Percentiles rank a stretch among this genome's conserved stretches.
Conservation (phyloP, 257 asterid genomes). For the Perilla frutescens region DNA sequence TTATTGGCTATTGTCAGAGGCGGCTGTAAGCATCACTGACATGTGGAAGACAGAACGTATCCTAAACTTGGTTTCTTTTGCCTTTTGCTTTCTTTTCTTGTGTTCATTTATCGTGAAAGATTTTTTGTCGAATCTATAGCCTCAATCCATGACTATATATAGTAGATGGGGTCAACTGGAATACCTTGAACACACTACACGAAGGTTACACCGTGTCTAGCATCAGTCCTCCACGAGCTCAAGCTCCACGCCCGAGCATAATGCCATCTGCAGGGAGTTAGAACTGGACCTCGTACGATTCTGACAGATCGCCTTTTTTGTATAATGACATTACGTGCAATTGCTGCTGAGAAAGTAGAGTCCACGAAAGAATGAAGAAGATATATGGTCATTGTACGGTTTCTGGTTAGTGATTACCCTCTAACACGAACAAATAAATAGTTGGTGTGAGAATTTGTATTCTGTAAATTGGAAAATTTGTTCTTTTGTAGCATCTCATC, state of each 20-base stretch:
- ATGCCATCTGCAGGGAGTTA: constrained; percentile 44
- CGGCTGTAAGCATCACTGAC: constrained; percentile 65
- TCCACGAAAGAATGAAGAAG: constrained; percentile 13
- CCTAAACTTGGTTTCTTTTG: constrained; percentile 37
- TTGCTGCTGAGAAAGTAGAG: constrained; percentile 16
- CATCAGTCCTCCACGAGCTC: constrained; percentile 52
- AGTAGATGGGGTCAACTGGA: constrained; percentile 47
- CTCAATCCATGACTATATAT: constrained; percentile 46
- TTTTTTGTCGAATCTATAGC: neutral
- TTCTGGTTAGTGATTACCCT: constrained; percentile 29
- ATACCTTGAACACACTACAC: constrained; percentile 47
- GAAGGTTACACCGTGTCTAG: constrained; percentile 44
- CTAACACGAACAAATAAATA: constrained; percentile 38
- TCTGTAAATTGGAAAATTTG: constrained; percentile 5
- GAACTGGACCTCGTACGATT: constrained; percentile 12
- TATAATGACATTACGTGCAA: neutral
- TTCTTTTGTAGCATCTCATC: neutral
- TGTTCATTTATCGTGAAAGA: neutral
- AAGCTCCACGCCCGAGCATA: constrained; percentile 49
- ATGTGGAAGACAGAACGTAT: constrained; percentile 73
- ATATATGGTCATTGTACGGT: constrained; percentile 42
- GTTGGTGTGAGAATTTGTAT: constrained; percentile 23
- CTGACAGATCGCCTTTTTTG: neutral
- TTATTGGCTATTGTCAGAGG: constrained; percentile 67
- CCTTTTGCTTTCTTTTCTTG: neutral